Base-by-base conservation (phyloP, 1,284 basidiomycete genomes). In the Termitomyces sp. region DNA sequence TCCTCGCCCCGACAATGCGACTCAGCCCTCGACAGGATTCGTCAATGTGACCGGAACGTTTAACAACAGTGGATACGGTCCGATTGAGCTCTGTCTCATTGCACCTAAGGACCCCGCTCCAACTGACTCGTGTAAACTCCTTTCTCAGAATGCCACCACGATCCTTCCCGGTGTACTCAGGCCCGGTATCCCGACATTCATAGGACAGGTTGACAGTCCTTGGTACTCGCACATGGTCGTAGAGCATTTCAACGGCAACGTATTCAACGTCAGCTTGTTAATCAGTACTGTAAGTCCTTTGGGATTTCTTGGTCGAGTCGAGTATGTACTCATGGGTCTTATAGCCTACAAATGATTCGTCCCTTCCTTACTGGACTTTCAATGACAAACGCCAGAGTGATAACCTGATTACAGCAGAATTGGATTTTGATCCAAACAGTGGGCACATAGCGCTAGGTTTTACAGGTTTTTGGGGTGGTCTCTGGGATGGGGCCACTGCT, bases 1-100 rank as follows among this genome's bases (percentile, higher is more conserved):
- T 16, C 58, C 13, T 5, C 61, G 59, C 21, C 59, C 63, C 1
- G 24, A 34, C 18, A 56, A 57, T 13, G 54, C 53, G 11, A 51
- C 55, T 2, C 47, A 47, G 5, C 60, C 61, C 0, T 42, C 50
- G 1, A 41, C 52, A 1, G 35, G 54, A 6, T 59, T 63, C 39
- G 40, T 52, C 2, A 35, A 37, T 2, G 40, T 62, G 28, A 52
- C 60, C 18, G 63, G 63, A 1, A 37, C 19, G 5, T 64, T 59
- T 40, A 42, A 40, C 14, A 59, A 61, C 46, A 30, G 28, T 1
- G 52, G 60, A 0, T 64, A 64, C 45, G 60, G 58, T 3, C 7
- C 34, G 0, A 35, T 62, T 16, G 51, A 59, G 3, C 57, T 62
- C 8, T 62, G 60, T 46, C 56, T 54, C 41, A 30, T 60, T 30